A percentile compares a stretch with the other conserved stretches of the same genome.
These are phyloP conservation scores for Pyrenophora graminea DNA, from an alignment of 2,329 filamentous ascomycete species.

Conservation along the genomic window DNA sequence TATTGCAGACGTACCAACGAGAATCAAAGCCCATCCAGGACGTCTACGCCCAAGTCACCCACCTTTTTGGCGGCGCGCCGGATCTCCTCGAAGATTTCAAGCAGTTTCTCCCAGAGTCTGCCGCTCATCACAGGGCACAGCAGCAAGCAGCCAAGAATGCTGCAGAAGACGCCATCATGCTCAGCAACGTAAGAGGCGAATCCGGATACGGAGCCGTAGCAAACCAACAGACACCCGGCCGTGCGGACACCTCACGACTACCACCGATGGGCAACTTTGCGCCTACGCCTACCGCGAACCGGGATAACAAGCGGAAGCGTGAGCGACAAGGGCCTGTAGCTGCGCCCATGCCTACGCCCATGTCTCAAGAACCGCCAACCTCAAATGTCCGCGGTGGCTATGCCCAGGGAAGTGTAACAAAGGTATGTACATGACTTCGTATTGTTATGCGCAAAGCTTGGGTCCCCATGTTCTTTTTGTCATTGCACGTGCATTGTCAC, in stretches of 20 bases:
- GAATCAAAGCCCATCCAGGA: slow-evolving; percentile 99
- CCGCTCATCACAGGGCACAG: slow-evolving; percentile 61
- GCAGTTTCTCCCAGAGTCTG: slow-evolving; percentile 93
- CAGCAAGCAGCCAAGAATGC: slow-evolving; percentile 66
- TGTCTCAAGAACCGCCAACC: slow-evolving; percentile 40
- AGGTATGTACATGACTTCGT: slow-evolving; percentile 28
- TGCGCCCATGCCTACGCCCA: slow-evolving; percentile 39
- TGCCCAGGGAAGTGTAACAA: slow-evolving; percentile 35
- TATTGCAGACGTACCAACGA: slow-evolving; percentile 95
- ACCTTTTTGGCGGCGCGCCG: slow-evolving; percentile 87
- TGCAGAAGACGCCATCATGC: slow-evolving; percentile 69
- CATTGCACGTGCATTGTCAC: slow-evolving; percentile 3
- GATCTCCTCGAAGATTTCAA: slow-evolving; percentile 98
- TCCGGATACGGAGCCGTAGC: slow-evolving; percentile 51
- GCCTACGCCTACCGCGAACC: slow-evolving; percentile 77
- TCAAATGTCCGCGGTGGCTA: slow-evolving; percentile 39
- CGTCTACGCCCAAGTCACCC: slow-evolving; percentile 95
- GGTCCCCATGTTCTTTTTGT: slow-evolving; percentile 8
- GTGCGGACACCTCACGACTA: slow-evolving; percentile 59
- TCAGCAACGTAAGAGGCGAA: slow-evolving; percentile 65
- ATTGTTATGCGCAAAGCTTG: slow-evolving; percentile 3
- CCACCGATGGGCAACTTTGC: slow-evolving; percentile 96
- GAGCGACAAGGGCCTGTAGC: slow-evolving; percentile 61
- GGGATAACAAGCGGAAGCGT: slow-evolving; percentile 85
- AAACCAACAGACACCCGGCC: slow-evolving; percentile 54